phyloP scores from a whole-genome alignment of 352 stramenopile species.

The Thraustochytrium striatum region DNA sequence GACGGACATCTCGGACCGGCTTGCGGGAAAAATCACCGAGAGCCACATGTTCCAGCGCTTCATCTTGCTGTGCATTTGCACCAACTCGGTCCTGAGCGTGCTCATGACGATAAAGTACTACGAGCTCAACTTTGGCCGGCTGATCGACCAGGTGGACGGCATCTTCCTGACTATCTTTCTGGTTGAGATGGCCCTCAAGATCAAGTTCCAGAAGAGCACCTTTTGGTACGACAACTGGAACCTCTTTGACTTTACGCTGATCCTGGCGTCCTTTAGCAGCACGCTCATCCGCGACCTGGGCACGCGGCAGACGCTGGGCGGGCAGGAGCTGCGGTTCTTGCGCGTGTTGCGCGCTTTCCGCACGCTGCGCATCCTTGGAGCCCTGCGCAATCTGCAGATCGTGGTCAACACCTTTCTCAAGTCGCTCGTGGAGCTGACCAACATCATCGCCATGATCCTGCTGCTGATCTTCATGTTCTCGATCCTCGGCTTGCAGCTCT shows the following conservation, averaged over 20 bases:
- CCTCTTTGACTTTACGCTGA: slow-evolving; percentile 40
- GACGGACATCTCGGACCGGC: slow-evolving; percentile 33
- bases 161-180: slow-evolving; percentile 35
- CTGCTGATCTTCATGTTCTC: slow-evolving; percentile 48
- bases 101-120: slow-evolving; percentile 14
- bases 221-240: slow-evolving; percentile 47
- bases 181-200: slow-evolving; percentile 30
- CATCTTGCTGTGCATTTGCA: slow-evolving; percentile 20
- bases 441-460: slow-evolving; percentile 42
- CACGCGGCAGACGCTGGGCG: not conserved
- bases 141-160: slow-evolving; percentile 36
- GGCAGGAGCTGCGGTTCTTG: slow-evolving; percentile 19
- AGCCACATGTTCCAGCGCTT: slow-evolving; percentile 14
- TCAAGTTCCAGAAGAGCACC: slow-evolving; percentile 32
- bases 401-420: slow-evolving; percentile 45
- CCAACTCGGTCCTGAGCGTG: slow-evolving; percentile 33
- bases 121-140: slow-evolving; percentile 11
- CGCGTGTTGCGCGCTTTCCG: slow-evolving; percentile 38
- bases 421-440: slow-evolving; percentile 42
- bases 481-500: slow-evolving; percentile 36
- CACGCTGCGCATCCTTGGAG: slow-evolving; percentile 28
- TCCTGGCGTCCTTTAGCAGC: slow-evolving; percentile 24
- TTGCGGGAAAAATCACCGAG: slow-evolving; percentile 24
- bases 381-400: slow-evolving; percentile 32
- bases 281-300: slow-evolving; percentile 28